A percentile compares a stretch with the other conserved stretches of the same genome.
phyloP scores from a whole-genome alignment of 2,329 filamentous ascomycete genomes.

The Cladosporium sp. region DNA sequence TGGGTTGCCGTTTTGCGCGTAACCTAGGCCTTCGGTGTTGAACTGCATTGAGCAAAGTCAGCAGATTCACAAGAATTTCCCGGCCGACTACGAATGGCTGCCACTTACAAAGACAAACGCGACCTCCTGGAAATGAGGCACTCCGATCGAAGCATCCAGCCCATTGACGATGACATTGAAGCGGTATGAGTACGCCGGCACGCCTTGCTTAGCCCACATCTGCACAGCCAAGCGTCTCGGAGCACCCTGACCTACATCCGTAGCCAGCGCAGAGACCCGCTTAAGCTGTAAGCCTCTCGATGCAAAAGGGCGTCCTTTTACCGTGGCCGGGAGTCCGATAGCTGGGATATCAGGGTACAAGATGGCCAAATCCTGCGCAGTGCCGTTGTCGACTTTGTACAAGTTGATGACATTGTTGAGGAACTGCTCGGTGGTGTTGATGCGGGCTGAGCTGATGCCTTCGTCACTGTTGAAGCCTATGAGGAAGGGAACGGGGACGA shows the following conservation, averaged over 20 bases:
- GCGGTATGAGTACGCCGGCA: conserved; percentile 43
- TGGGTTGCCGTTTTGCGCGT: conserved; percentile 41
- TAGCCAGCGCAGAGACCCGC: conserved; percentile 27
- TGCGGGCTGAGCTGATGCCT: conserved; percentile 24
- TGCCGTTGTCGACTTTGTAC: conserved; percentile 35
- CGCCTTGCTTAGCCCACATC: conserved; percentile 29
- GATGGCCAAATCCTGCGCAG: conserved; percentile 39
- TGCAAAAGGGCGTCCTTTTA: conserved; percentile 25
- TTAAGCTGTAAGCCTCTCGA: conserved; percentile 31
- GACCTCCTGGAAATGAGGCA: conserved; percentile 52
- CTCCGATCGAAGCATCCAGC: conserved; percentile 30
- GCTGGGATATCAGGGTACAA: conserved; percentile 36
- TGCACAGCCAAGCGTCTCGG: conserved; percentile 27
- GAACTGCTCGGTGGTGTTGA: conserved; percentile 32
- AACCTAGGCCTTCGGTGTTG: conserved; percentile 54
- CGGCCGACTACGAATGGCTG: too few species aligned
- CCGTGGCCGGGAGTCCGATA: conserved; percentile 31
- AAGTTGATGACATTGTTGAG: conserved; percentile 23
- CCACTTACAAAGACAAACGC: conserved; percentile 52
- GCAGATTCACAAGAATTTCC: too few species aligned
- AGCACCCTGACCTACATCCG: conserved; percentile 27
- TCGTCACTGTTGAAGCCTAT: conserved; percentile 34
- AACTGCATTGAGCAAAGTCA: conserved; percentile 28
- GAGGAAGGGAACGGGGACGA: conserved; percentile 33
- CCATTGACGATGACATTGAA: conserved; percentile 48